Base-by-base conservation (phyloP, 192 early-diverging fungal genomes). In the Gonapodya sp. region DNA sequence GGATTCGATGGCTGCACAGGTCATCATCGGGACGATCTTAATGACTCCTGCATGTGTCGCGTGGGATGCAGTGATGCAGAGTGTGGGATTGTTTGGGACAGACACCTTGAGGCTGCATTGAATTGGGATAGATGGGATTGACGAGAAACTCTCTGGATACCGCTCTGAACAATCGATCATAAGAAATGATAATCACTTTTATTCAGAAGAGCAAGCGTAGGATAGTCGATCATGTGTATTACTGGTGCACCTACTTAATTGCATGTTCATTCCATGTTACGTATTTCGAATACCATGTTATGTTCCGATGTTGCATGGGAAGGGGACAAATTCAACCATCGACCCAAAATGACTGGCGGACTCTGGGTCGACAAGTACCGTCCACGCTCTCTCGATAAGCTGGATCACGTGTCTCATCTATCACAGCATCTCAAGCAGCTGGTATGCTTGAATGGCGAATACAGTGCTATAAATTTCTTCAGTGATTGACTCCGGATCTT, bases 331-430 rank as follows among this genome's bases (percentile, higher is more conserved):
- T 16, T 64, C 46, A 24, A 64, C 8, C 46, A 64, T 64, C 75
- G 31, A 18, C 75, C 8, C 31, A 77, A 16, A 18, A 93, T 90
- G 89, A 87, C 86, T 73, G 46, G 46, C 24, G 46, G 46, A 8
- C 88, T 99, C 35, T 99, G 95, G 95, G 94, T 95, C 78, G 97
- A 99, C 87, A 96, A 96, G 84, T 92, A 99, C 86, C 88, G 96
- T 46, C 97, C 97, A 35, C 86, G 82, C 78, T 85, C 88, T 35
- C 92, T 99, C 75, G 93, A 94, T 83, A 89, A 92, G 84, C 91
- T 99, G 79, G 88, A 92, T 86, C 95, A 93, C 86, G 95, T 96
- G 83, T 73, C 80, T n/a, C 89, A 89, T 34, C 89, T 99, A 46
- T 92, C 93, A 1, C 82, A 82, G 2, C 93, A 94, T 80, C 88